phyloP scores from a whole-genome alignment of 176 grass and related monocot genomes.

The Thalia dealbata region DNA sequence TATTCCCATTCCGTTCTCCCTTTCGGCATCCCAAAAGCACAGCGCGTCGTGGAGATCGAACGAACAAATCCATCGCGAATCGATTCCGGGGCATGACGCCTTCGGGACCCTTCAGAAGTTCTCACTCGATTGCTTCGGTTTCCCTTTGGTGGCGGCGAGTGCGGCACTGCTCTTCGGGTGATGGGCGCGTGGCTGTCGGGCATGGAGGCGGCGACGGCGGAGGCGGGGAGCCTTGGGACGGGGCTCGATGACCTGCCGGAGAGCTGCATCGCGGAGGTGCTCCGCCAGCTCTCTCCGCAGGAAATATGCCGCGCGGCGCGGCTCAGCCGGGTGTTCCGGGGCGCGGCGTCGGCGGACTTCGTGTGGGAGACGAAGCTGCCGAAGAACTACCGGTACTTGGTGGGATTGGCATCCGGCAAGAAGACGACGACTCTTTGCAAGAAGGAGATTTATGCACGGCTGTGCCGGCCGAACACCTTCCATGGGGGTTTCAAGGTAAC shows the following conservation, averaged over 20 bases:
- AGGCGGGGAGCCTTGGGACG: background rate
- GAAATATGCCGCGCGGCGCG: conserved; percentile 1
- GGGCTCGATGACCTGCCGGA: conserved; percentile 3
- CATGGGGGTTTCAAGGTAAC: conserved; percentile 5
- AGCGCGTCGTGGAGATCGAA: background rate
- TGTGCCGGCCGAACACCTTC: conserved; percentile 3
- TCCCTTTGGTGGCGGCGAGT: background rate
- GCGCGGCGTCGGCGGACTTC: conserved; percentile 1
- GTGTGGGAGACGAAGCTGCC: conserved; percentile 10
- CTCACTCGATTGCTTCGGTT: background rate
- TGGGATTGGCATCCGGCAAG: background rate
- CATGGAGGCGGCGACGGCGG: background rate
- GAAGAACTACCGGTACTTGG: conserved; percentile 1
- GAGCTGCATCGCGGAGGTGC: conserved; percentile 4
- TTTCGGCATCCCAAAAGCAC: background rate
- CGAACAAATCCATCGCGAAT: background rate
- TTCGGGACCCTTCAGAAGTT: background rate
- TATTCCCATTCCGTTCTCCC: background rate
- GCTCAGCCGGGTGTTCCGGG: conserved; percentile 1
- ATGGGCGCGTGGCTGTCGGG: conserved; percentile 5
- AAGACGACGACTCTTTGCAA: background rate
- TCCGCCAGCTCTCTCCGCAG: background rate
- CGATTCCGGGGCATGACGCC: background rate
- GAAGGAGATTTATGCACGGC: conserved; percentile 10
- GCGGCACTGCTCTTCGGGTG: background rate